These are phyloP conservation scores for Candida dajiaensis DNA, from an alignment of 805 yeast genomes.

Conservation along the genomic window DNA sequence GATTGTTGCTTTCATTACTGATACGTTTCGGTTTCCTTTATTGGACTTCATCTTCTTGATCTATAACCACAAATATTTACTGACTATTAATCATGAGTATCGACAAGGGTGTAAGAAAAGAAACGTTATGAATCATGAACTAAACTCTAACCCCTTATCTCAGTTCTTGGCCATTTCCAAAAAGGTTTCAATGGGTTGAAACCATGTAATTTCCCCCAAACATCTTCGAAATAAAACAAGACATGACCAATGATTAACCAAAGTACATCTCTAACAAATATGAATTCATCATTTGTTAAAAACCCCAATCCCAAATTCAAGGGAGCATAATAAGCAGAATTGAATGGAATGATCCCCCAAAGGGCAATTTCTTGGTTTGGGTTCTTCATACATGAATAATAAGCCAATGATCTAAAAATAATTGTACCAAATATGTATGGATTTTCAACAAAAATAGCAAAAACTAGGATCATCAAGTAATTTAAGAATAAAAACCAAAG, in stretches of 20 bases:
- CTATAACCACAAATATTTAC: no score
- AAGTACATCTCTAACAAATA: conserved; percentile 1
- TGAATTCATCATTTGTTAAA: conserved; percentile 1
- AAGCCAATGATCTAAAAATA: conserved; percentile 10
- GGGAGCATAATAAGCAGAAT: conserved; percentile 13
- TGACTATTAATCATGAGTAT: no score
- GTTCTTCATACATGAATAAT: conserved; percentile 17
- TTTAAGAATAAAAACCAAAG: conserved; percentile 16
- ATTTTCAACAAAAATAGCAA: conserved; percentile 5
- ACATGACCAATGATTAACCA: conserved; percentile 17
- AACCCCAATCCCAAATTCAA: conserved; percentile 1
- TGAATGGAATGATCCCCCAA: conserved; percentile 11
- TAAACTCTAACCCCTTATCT: not conserved
- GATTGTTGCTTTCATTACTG: no score
- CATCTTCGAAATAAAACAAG: conserved; percentile 18
- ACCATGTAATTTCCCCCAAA: conserved; percentile 15
- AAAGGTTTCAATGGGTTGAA: conserved; percentile 18
- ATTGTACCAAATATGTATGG: conserved; percentile 4
- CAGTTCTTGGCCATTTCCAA: conserved; percentile 10
- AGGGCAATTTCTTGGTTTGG: conserved; percentile 10
- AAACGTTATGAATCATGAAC: no score
- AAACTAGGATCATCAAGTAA: conserved; percentile 5
- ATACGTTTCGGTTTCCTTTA: no score
- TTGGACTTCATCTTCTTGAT: no score
- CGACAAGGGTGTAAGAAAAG: no score